phyloP scores from a whole-genome alignment of 2,329 filamentous ascomycete species.

The Aureobasidium sp. region DNA sequence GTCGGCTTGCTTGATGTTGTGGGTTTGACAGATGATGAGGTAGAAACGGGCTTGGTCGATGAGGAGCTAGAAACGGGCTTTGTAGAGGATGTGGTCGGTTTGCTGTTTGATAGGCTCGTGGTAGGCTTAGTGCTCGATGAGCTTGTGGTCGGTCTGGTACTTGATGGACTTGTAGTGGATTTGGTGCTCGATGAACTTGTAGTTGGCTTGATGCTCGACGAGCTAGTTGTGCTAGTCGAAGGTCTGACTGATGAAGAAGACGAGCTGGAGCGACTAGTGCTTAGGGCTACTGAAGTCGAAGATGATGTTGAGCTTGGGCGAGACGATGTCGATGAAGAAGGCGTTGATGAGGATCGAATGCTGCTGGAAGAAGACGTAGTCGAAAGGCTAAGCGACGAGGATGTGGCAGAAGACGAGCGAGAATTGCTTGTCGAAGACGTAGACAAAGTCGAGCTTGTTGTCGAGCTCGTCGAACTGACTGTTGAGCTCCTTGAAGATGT shows the following conservation, averaged over 20 bases:
- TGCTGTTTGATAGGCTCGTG: neutral
- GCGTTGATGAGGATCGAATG: neutral
- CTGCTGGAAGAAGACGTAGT: neutral
- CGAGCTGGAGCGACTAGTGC: neutral
- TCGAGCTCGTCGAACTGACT: neutral
- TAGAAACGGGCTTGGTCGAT: no score
- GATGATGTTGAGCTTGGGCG: neutral
- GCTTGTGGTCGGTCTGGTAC: neutral
- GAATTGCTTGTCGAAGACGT: neutral
- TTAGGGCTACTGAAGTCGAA: neutral
- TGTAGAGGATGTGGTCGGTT: no score
- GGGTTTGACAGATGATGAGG: neutral
- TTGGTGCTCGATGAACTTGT: slow-evolving; percentile 3
- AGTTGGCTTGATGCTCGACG: neutral
- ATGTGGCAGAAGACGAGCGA: neutral
- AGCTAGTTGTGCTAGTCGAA: neutral
- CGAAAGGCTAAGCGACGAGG: neutral
- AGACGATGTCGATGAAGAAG: neutral
- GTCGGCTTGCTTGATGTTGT: neutral
- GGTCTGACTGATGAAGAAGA: neutral
- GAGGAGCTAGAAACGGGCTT: neutral
- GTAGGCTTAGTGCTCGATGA: neutral
- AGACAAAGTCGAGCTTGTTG: neutral
- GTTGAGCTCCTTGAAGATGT: neutral
- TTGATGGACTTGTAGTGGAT: neutral